A percentile compares a stretch with the other conserved stretches of the same genome.
Conservation (phyloP, 208 protist species). For the Blechomonas ayalai region DNA sequence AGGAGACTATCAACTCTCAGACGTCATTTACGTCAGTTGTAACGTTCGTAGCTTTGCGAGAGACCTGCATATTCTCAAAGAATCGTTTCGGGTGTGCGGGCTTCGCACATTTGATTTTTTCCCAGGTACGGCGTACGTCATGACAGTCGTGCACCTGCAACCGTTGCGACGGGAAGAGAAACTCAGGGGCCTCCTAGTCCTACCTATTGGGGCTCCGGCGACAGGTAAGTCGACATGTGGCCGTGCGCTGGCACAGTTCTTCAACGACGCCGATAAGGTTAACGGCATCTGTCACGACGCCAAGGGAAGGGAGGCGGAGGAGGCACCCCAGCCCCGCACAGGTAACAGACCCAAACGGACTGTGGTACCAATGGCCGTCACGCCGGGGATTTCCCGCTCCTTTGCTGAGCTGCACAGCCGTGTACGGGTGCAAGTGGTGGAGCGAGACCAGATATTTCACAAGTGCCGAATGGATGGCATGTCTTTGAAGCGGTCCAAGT, state of each 20-base stretch:
- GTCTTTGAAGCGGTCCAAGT: conserved; percentile 11
- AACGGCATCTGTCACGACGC: no score
- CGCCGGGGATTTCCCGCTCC: conserved; percentile 7
- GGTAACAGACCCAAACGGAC: no score
- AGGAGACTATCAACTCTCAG: conserved; percentile 2
- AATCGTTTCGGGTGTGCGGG: conserved; percentile 9
- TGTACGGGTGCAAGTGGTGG: conserved; percentile 3
- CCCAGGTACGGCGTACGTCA: conserved; percentile 33
- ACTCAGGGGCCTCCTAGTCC: conserved; percentile 9
- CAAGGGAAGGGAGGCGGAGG: no score
- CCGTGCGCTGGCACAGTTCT: conserved; percentile 8
- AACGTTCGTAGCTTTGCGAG: conserved; percentile 27
- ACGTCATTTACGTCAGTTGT: conserved; percentile 44
- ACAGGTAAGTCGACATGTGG: conserved; percentile 18
- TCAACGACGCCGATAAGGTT: background rate
- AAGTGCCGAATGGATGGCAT: background rate
- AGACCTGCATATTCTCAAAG: conserved; percentile 24
- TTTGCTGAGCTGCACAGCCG: background rate
- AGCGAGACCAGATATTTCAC: conserved; percentile 25
- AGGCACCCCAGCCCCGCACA: no score
- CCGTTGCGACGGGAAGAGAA: background rate
- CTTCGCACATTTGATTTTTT: conserved; percentile 42
- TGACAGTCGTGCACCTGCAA: conserved; percentile 28
- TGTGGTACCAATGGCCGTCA: no score
- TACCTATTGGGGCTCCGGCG: conserved; percentile 22